Evolutionary conservation across 2,329 filamentous ascomycete genomes (phyloP).

Genomic region (Colletotrichum orbiculare): DNA sequence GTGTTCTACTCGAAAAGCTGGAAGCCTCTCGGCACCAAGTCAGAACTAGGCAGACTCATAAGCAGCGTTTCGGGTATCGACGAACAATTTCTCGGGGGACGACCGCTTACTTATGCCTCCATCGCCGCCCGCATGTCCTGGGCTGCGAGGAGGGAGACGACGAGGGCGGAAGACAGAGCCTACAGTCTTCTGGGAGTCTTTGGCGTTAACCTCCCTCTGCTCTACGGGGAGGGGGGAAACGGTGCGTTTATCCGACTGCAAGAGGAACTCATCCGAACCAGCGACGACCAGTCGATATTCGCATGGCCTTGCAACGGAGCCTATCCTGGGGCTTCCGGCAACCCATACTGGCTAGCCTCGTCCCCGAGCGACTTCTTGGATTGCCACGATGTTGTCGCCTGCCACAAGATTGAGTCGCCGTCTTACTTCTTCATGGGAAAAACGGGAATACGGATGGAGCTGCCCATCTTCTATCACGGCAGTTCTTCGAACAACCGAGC

Average conservation of each 20-base stretch:
- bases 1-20: slow-evolving; percentile 35
- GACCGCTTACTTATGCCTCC: background rate
- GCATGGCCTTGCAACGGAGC: background rate
- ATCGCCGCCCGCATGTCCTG: slow-evolving; percentile 12
- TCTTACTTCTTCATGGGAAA: background rate
- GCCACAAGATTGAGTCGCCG: background rate
- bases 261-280: background rate
- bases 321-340: fast-evolving
- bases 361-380: background rate
- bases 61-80: background rate
- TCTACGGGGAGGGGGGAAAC: background rate
- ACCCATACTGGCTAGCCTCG: background rate
- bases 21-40: background rate
- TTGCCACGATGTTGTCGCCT: background rate
- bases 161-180: background rate
- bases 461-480: too few relatives aligned
- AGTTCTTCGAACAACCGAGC: too few relatives aligned
- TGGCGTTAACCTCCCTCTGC: background rate
- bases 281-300: slow-evolving; percentile 6
- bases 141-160: background rate
- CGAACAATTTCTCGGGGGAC: background rate
- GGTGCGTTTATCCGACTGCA: background rate
- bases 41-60: too few relatives aligned
- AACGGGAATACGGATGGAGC: background rate
- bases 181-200: slow-evolving; percentile 12